Percentiles rank a stretch among this genome's conserved stretches.
Evolutionary conservation across 441 rosid species (phyloP).

Genomic region (Omphalea diandra): DNA sequence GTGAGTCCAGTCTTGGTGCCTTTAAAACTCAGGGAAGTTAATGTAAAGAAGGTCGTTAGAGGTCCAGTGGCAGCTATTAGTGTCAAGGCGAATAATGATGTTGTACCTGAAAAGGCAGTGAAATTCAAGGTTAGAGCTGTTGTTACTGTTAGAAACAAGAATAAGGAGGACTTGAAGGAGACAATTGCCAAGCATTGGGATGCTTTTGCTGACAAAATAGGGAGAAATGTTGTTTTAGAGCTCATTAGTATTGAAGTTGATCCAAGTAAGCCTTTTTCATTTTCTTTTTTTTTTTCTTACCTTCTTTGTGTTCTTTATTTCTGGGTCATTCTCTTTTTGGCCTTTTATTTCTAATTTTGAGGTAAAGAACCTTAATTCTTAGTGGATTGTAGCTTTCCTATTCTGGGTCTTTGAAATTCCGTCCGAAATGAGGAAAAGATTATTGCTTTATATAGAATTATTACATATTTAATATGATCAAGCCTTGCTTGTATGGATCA

Average conservation of each 20-base stretch:
- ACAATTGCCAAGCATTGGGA: conserved; percentile 66
- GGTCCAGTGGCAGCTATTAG: conserved; percentile 58
- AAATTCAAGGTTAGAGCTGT: conserved; percentile 74
- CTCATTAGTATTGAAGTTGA: conserved; percentile 76
- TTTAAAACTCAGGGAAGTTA: conserved; percentile 25
- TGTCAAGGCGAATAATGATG: conserved; percentile 33
- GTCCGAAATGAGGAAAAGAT: neutral
- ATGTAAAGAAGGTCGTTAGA: conserved; percentile 20
- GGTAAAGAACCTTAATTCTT: neutral
- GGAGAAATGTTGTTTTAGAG: conserved; percentile 78
- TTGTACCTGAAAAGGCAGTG: conserved; percentile 37
- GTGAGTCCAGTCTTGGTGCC: conserved; percentile 35
- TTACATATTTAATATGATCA: neutral
- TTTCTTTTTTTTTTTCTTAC: neutral
- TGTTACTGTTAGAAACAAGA: conserved; percentile 70
- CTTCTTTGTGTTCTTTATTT: neutral
- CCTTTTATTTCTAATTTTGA: conserved; percentile 6
- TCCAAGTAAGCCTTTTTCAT: conserved; percentile 56
- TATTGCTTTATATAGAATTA: neutral
- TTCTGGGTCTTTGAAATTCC: conserved; percentile 4
- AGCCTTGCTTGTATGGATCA: neutral
- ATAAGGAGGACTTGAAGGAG: conserved; percentile 74
- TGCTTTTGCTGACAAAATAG: conserved; percentile 66
- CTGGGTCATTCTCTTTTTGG: neutral
- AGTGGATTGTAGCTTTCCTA: conserved; percentile 6